Conservation (phyloP, 257 asterid species). For the Capsicum rhomboideum region DNA sequence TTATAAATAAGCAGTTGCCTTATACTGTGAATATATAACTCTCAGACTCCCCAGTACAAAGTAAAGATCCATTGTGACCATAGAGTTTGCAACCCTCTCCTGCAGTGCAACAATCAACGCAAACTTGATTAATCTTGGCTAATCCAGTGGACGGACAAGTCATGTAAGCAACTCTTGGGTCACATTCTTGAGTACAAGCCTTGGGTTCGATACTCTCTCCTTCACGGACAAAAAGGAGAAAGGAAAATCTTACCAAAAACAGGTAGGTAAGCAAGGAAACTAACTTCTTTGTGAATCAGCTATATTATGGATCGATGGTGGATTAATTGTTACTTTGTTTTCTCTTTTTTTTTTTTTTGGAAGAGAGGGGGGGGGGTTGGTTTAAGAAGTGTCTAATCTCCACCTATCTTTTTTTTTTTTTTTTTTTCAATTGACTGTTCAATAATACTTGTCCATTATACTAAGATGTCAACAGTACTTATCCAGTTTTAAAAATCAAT, state of each 20-base stretch:
- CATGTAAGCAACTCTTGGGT: not conserved
- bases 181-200: not conserved
- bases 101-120: constrained; percentile 11
- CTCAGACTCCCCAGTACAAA: not conserved
- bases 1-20: not conserved
- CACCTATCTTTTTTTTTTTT: no score
- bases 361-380: no score
- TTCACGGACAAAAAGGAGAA: not conserved
- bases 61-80: not conserved
- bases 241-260: not conserved
- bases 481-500: not conserved
- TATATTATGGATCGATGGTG: no score
- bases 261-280: no score
- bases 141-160: not conserved
- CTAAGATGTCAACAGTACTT: no score
- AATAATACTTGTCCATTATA: no score
- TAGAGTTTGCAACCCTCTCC: constrained; percentile 7
- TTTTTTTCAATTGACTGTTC: no score
- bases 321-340: no score
- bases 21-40: not conserved
- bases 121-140: not conserved
- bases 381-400: no score
- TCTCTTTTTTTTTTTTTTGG: no score
- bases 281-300: no score
- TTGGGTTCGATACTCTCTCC: not conserved